Percentiles rank a stretch among this genome's conserved stretches.
These are phyloP conservation scores for Balamuthia mandrillaris DNA, from an alignment of 208 protist genomes.

Conservation along the genomic window DNA sequence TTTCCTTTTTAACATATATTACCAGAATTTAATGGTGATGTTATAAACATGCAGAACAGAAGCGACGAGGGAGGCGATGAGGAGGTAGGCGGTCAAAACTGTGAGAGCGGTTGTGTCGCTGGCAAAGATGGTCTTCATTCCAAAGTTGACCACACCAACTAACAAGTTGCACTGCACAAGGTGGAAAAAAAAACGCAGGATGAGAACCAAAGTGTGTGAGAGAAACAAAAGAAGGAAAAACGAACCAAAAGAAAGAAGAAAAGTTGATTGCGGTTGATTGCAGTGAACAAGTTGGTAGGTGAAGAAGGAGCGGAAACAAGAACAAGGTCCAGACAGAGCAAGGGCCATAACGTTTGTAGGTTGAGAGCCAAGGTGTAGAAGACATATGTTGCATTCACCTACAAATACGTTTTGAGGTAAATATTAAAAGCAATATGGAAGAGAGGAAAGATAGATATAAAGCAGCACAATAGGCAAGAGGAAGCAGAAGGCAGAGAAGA, in stretches of 20 bases:
- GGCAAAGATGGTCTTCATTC: conserved; percentile 51
- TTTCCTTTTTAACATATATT: no score
- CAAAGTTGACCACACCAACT: conserved; percentile 64
- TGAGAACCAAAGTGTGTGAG: neutral
- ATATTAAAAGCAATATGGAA: no score
- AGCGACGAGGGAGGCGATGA: neutral
- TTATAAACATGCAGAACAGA: neutral
- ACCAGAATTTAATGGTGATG: conserved; percentile 14
- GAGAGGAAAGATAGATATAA: conserved; percentile 11
- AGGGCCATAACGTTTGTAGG: neutral
- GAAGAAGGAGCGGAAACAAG: neutral
- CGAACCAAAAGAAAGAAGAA: conserved; percentile 52
- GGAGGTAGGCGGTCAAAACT: neutral
- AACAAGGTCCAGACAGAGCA: no score
- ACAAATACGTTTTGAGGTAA: no score
- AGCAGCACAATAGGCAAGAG: neutral
- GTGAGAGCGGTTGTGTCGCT: neutral
- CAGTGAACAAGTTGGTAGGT: neutral
- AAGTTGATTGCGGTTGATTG: conserved; percentile 60
- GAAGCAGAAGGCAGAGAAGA: conserved; percentile 18
- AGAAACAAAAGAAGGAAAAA: no score
- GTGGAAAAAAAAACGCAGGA: no score
- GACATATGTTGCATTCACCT: conserved; percentile 16
- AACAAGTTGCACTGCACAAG: conserved; percentile 46
- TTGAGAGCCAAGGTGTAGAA: conserved; percentile 21